Base-by-base conservation (phyloP, 192 early-diverging fungal species). In the Coemansia sp. region DNA sequence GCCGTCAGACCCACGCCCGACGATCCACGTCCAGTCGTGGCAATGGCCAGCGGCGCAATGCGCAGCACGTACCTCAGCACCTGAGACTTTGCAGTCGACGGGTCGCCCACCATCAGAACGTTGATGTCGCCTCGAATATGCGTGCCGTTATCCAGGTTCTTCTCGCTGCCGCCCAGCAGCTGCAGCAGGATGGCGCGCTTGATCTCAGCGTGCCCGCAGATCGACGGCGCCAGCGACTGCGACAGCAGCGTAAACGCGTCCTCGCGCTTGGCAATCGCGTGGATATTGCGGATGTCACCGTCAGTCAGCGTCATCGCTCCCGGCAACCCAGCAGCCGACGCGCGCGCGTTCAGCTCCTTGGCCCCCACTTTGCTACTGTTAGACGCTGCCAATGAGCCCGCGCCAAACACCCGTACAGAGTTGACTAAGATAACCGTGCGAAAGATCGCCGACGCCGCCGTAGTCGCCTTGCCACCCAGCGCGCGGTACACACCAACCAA, bases 1-100 rank as follows among this genome's bases (percentile, higher is more conserved):
- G 97, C 97, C 2, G 97, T 99, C 70, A 99, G 87, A 85, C 97
- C 97, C 1, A 98, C 97, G 61, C 96, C 97, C 20, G 94, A 95
- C 3, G 94, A 94, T 47, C 96, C 97, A 67, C 96, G 89, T 59
- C 97, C 97, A 12, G 97, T 98, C 4, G 97, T 99, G 15, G 94
- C 94, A 52, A 99, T 96, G 6, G 95, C 96, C 58, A 96, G 80
- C 30, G 97, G 97, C 41, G 97, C 96, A 64, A 93, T 93, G 67
- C 96, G 95, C 50, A 95, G 77, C 22, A 99, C 93, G 76, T 92
- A 97, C n/a, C 94, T 85, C 67, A 99, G 86, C 65, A 99, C 88
- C 81, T 99, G 97, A n/a, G 95, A 97, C 86, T 99, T 99, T 11
- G 95, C 96, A 4, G 94, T 95, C n/a, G 93, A 95, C 32, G 97